phyloP scores from a whole-genome alignment of 2,329 filamentous ascomycete genomes.

The Elsinoe perseae region DNA sequence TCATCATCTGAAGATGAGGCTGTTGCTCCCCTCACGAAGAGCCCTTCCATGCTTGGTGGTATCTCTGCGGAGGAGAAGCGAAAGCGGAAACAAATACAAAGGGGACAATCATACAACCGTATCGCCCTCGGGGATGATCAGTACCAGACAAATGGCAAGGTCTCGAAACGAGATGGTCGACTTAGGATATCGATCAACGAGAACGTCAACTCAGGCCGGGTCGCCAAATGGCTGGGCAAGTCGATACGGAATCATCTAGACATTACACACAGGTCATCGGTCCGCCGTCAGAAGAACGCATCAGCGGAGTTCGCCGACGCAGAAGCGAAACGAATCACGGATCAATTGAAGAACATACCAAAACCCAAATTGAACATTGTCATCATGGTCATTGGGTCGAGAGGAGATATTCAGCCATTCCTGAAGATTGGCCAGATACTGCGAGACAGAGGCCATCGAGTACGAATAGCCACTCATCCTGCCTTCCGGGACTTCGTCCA shows the following conservation, averaged over 20 bases:
- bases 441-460: constrained; percentile 64
- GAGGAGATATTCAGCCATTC: constrained; percentile 76
- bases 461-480: constrained; percentile 71
- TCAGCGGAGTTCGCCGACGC: constrained; percentile 19
- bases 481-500: constrained; percentile 69
- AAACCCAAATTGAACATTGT: constrained; percentile 63
- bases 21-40: neutral
- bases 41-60: neutral
- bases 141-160: constrained; percentile 56
- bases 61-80: constrained; percentile 18
- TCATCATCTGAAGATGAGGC: constrained; percentile 15
- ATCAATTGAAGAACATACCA: constrained; percentile 17
- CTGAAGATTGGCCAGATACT: constrained; percentile 65
- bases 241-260: constrained; percentile 51
- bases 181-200: constrained; percentile 66
- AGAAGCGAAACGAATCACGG: constrained; percentile 23
- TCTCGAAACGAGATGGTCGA: constrained; percentile 61
- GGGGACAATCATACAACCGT: constrained; percentile 37
- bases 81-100: constrained; percentile 16
- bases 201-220: constrained; percentile 59
- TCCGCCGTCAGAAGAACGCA: neutral
- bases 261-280: constrained; percentile 17
- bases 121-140: constrained; percentile 58
- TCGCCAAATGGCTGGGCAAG: constrained; percentile 64
- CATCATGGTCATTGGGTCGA: constrained; percentile 73